Base-by-base conservation (phyloP, 164 flowering plant species). In the Chimonanthus salicifolius region DNA sequence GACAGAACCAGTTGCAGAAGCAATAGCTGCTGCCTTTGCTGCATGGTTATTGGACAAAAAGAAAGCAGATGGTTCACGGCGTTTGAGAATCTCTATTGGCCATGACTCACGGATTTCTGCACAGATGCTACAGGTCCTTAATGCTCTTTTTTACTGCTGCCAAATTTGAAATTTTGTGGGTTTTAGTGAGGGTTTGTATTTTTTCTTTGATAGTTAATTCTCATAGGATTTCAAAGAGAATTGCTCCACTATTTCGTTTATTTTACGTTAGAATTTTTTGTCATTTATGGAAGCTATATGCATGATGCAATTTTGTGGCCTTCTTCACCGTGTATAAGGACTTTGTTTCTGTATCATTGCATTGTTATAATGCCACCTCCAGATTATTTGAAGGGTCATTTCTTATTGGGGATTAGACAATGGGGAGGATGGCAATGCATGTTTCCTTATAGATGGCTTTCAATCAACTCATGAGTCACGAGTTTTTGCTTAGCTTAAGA, bases 71-170 rank as follows among this genome's bases (percentile, higher is more conserved):
- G 74, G 77, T 62, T 78, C 92, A 73, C 83, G 47, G 72, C 81
- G 81, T 49, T 76, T 94, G 85, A 88, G 75, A 81, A 85, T 96
- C 64, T 92, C 99, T 18, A 76, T 96, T 80, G 99, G 99, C 58
- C 97, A 94, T 80, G 99, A 96, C 82, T 96, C 99, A 11, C 89
- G 99, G n/a, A 87, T 96, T 72, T 92, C 99, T 71, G 97, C 99
- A 44, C 85, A 91, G 77, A 75, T 64, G 47, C 81, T 96, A 58
- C 92, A 88, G 94, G 99, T 90, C 74, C 21, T 73, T 75, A 33
- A 48, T 11, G 46, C 8, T 21, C 33, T 6, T 64, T 68, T 15
- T 64, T n/a, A n/a, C 6, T 49, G 45, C 45, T 51, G 11, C 70
- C 50, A 58, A 18, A 8, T 48, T 69, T 21, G 45, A 51, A 48